Evolutionary conservation across 768 basidiomycete genomes (phyloP).

Genomic region (Mycena rosella): DNA sequence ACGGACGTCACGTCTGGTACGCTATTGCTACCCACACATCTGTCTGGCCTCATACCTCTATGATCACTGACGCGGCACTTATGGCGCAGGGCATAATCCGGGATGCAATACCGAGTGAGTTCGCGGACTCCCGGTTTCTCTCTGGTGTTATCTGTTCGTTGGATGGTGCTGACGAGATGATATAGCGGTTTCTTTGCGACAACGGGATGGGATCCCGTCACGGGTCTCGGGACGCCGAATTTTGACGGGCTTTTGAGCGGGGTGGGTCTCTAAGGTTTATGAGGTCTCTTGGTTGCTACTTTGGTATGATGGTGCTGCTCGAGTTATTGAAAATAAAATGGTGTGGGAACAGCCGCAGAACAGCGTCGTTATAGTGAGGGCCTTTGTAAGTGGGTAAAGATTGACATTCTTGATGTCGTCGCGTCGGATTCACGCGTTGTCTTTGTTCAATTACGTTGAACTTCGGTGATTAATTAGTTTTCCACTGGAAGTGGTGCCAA

Average conservation of each 20-base stretch:
- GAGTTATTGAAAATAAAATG: too few relatives aligned
- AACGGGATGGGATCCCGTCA: conserved; percentile 47
- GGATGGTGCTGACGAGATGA: conserved; percentile 7
- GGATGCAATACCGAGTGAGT: conserved; percentile 24
- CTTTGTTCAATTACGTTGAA: too few relatives aligned
- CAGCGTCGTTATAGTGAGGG: too few relatives aligned
- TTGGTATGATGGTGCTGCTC: too few relatives aligned
- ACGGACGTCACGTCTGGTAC: conserved; percentile 21
- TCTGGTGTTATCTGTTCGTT: not conserved
- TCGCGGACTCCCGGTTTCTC: not conserved
- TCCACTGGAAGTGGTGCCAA: too few relatives aligned
- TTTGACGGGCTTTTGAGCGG: conserved; percentile 38
- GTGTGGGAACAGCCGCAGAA: too few relatives aligned
- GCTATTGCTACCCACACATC: not conserved
- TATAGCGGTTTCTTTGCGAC: conserved; percentile 45
- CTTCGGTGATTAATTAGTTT: too few relatives aligned
- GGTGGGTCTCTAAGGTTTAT: conserved; percentile 20
- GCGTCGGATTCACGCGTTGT: too few relatives aligned
- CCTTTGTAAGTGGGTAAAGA: too few relatives aligned
- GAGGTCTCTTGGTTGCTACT: not conserved
- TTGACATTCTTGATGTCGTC: too few relatives aligned
- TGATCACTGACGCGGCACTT: too few relatives aligned
- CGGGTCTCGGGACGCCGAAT: conserved; percentile 54
- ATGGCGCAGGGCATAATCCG: conserved; percentile 19
- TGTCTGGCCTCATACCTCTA: not conserved